These are phyloP conservation scores for Hordeum marinum DNA, from an alignment of 176 grass and related monocot species.

Conservation along the genomic window DNA sequence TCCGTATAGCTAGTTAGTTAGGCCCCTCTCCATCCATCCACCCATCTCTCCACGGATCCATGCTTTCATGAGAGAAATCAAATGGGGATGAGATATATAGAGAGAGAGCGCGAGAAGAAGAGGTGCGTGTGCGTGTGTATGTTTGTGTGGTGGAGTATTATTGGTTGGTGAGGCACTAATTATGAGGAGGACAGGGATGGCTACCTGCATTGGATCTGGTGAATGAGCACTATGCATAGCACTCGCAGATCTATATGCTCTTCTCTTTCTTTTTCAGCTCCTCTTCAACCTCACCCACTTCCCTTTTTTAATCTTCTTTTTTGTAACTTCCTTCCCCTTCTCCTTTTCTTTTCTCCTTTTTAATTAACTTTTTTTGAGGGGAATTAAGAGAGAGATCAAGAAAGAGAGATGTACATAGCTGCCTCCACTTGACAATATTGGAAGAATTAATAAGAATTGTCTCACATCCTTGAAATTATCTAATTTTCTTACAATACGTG, in stretches of 20 bases:
- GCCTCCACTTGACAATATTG: slow-evolving; percentile 35
- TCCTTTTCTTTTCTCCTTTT: not conserved
- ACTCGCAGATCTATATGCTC: not conserved
- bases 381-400: not conserved
- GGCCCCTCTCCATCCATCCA: not conserved
- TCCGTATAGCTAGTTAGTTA: not conserved
- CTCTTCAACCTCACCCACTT: not conserved
- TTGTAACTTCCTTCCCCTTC: not conserved
- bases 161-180: slow-evolving; percentile 38
- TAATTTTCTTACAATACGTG: not conserved
- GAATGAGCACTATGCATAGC: slow-evolving; percentile 12
- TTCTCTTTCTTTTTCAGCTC: not conserved
- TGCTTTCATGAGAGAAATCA: not conserved
- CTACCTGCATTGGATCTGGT: slow-evolving; percentile 54
- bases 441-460: slow-evolving; percentile 25
- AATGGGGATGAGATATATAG: not conserved
- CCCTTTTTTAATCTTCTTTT: not conserved
- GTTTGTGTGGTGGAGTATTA: slow-evolving; percentile 25
- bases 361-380: slow-evolving; percentile 8
- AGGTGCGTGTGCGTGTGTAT: not conserved
- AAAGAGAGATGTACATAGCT: slow-evolving; percentile 44
- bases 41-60: slow-evolving; percentile 16
- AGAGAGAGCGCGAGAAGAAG: not conserved
- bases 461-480: not conserved
- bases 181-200: slow-evolving; percentile 50